phyloP scores from a whole-genome alignment of 176 grass and related monocot species.

The Carex myosuroides region DNA sequence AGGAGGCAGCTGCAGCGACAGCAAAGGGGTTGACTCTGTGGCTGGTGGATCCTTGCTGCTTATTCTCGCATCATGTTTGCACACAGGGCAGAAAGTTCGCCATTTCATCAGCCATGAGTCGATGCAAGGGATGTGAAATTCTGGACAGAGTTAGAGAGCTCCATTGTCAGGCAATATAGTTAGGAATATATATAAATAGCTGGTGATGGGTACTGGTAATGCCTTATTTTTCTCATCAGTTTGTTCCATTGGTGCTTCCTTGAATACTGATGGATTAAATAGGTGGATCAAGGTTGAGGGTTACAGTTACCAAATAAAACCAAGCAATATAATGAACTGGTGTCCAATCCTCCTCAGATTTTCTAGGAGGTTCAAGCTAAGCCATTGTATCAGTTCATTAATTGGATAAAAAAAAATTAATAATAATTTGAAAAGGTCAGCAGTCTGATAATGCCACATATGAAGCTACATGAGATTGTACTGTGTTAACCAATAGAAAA shows the following conservation, averaged over 20 bases:
- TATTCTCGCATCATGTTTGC: constrained; percentile 67
- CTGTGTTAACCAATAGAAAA: background rate
- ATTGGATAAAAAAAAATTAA: background rate
- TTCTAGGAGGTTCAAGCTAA: background rate
- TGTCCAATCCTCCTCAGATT: background rate
- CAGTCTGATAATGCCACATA: background rate
- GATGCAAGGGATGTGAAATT: constrained; percentile 78
- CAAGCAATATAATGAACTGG: background rate
- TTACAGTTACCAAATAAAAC: background rate
- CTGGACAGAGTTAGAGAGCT: constrained; percentile 31
- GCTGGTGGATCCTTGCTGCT: constrained; percentile 40
- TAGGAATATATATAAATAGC: background rate
- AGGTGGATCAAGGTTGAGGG: background rate
- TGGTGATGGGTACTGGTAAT: background rate
- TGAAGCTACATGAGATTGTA: background rate
- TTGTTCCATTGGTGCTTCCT: background rate
- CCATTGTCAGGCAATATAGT: background rate
- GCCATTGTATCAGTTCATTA: constrained; percentile 6
- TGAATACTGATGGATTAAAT: background rate
- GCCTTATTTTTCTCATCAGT: background rate
- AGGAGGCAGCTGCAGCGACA: constrained; percentile 14
- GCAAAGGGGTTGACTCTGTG: constrained; percentile 67
- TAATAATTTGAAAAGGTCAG: background rate
- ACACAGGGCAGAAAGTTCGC: constrained; percentile 96
- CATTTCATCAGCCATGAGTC: constrained; percentile 87